Conservation (phyloP, 345 rosid genomes). For the Rubroshorea leprosula region DNA sequence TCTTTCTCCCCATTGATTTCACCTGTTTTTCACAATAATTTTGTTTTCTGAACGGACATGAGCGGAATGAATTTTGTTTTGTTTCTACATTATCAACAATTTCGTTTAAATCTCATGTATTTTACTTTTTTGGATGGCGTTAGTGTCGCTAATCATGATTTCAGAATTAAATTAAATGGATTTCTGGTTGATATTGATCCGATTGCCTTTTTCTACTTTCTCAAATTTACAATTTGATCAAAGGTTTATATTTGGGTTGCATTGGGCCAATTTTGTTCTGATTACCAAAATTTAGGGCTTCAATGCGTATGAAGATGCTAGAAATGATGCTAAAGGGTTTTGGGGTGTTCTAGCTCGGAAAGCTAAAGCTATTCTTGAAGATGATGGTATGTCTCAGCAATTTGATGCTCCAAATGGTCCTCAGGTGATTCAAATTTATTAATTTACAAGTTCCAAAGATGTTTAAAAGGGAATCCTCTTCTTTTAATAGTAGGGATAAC, state of each 20-base stretch:
- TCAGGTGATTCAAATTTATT: slow-evolving; percentile 29
- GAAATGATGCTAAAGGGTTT: slow-evolving; percentile 60
- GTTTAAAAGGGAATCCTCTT: too few species aligned
- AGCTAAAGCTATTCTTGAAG: slow-evolving; percentile 87
- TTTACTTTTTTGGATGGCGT: too few species aligned
- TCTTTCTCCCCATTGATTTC: neutral
- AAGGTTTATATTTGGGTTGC: neutral
- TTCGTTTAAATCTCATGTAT: too few species aligned
- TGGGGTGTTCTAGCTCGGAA: slow-evolving; percentile 89
- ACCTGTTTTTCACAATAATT: neutral
- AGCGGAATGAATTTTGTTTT: neutral
- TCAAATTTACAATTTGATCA: too few species aligned
- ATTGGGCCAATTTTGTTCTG: neutral
- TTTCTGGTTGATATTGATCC: too few species aligned
- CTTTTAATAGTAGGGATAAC: too few species aligned
- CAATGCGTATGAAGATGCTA: slow-evolving; percentile 40
- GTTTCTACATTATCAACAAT: neutral
- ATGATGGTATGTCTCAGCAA: slow-evolving; percentile 26
- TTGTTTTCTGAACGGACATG: neutral
- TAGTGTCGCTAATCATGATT: too few species aligned
- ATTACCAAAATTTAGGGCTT: slow-evolving; percentile 38
- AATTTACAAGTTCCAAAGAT: too few species aligned
- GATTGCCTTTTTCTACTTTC: too few species aligned
- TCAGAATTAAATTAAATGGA: too few species aligned
- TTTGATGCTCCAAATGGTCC: slow-evolving; percentile 29